Conservation (phyloP, 2,329 filamentous ascomycete species). For the Ophiostoma montium region DNA sequence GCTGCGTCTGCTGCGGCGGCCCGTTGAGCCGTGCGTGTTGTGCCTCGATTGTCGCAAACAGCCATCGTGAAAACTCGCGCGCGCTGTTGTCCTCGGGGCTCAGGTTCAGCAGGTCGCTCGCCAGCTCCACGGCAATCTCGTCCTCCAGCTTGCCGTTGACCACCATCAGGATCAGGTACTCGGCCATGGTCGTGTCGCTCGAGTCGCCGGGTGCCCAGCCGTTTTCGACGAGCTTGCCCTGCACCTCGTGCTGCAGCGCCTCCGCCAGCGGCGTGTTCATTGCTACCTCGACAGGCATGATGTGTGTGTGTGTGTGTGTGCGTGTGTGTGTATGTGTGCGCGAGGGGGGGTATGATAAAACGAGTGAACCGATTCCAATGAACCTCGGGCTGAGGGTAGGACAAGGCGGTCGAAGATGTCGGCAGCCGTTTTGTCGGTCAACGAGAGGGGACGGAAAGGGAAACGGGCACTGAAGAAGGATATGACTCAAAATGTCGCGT, state of each 20-base stretch:
- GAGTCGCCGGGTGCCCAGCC: slow-evolving; percentile 73
- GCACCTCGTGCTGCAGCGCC: slow-evolving; percentile 67
- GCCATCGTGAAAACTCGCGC: slow-evolving; percentile 74
- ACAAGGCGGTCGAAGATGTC: too few species aligned
- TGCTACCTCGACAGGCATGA: slow-evolving; percentile 65
- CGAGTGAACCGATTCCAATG: too few species aligned
- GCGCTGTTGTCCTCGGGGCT: slow-evolving; percentile 72
- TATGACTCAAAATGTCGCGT: too few species aligned
- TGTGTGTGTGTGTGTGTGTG: slow-evolving; percentile 14
- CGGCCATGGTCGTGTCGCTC: slow-evolving; percentile 71
- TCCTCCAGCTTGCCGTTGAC: slow-evolving; percentile 88
- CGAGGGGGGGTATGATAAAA: too few species aligned
- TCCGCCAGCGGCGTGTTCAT: slow-evolving; percentile 73
- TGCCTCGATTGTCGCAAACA: slow-evolving; percentile 72
- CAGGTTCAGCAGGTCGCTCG: slow-evolving; percentile 72
- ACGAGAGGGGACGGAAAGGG: too few species aligned
- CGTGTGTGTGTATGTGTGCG: too few species aligned
- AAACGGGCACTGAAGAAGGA: too few species aligned
- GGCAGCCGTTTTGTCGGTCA: too few species aligned
- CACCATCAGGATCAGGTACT: slow-evolving; percentile 96
- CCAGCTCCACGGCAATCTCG: slow-evolving; percentile 77
- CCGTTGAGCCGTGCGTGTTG: slow-evolving; percentile 52
- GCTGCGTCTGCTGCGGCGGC: not conserved
- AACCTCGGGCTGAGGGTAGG: too few species aligned
- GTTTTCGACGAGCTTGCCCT: slow-evolving; percentile 82